These are phyloP conservation scores for Geotrichum klebahnii DNA, from an alignment of 1,139 yeast species.

Conservation along the genomic window DNA sequence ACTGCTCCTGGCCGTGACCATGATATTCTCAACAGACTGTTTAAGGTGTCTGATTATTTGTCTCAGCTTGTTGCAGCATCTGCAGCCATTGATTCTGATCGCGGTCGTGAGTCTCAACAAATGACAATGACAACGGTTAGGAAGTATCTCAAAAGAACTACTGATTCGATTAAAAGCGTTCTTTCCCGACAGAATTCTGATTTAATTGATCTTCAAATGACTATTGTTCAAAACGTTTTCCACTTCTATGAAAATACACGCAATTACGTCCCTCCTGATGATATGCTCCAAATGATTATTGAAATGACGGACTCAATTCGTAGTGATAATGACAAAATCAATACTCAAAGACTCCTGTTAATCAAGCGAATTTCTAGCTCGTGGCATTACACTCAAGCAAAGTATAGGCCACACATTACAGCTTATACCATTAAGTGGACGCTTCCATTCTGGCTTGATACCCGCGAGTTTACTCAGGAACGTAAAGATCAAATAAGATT, in stretches of 20 bases:
- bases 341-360: conserved; percentile 55
- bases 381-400: conserved; percentile 43
- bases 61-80: conserved; percentile 33
- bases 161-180: conserved; percentile 28
- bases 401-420: conserved; percentile 46
- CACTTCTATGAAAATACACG: conserved; percentile 28
- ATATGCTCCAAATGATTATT: conserved; percentile 31
- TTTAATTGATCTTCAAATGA: conserved; percentile 28
- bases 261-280: conserved; percentile 30
- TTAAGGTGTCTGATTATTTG: conserved; percentile 32
- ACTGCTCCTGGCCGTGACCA: conserved; percentile 26
- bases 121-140: conserved; percentile 25
- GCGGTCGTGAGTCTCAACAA: conserved; percentile 29
- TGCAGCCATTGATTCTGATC: conserved; percentile 31
- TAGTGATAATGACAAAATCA: conserved; percentile 42
- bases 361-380: conserved; percentile 56
- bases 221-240: conserved; percentile 27
- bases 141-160: conserved; percentile 28
- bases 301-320: conserved; percentile 34
- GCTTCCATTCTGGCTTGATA: conserved; percentile 32
- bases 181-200: conserved; percentile 26
- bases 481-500: conserved; percentile 35
- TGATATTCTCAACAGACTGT: conserved; percentile 27
- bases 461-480: conserved; percentile 30
- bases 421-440: conserved; percentile 59